These are phyloP conservation scores for Tylopilus sp. DNA, from an alignment of 768 basidiomycete genomes.

Conservation along the genomic window DNA sequence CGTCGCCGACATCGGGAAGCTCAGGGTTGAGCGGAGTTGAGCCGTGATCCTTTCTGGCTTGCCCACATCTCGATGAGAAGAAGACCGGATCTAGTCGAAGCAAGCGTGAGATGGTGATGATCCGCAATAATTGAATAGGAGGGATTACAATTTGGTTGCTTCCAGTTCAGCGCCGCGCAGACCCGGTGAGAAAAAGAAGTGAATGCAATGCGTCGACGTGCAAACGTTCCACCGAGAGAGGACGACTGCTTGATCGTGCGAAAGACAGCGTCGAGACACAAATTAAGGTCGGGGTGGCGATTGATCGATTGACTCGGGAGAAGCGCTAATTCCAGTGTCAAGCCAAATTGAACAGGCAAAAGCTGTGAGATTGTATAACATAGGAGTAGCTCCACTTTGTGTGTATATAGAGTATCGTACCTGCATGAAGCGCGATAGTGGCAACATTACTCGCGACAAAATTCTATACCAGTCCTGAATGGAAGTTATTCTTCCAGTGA, in stretches of 20 bases:
- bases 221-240: conserved; percentile 45
- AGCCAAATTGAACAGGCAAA: conserved; percentile 59
- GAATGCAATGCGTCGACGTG: conserved; percentile 82
- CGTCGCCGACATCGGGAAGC: conserved; percentile 41
- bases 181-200: conserved; percentile 89
- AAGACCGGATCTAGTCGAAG: conserved; percentile 82
- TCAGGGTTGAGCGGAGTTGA: conserved; percentile 38
- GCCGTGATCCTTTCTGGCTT: conserved; percentile 39
- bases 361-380: conserved; percentile 37
- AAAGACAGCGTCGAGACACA: conserved; percentile 80
- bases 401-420: conserved; percentile 39
- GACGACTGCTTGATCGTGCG: conserved; percentile 73
- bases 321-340: conserved; percentile 83
- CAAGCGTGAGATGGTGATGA: conserved; percentile 16
- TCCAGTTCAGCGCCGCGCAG: conserved; percentile 94
- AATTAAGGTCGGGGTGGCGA: conserved; percentile 68
- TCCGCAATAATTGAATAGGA: conserved; percentile 19
- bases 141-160: conserved; percentile 90
- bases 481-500: conserved; percentile 29
- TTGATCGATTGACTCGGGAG: conserved; percentile 43
- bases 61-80: conserved; percentile 86
- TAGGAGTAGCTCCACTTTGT: background rate
- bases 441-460: conserved; percentile 56
- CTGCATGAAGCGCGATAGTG: conserved; percentile 73
- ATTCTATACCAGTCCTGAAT: conserved; percentile 45